phyloP scores from a whole-genome alignment of 2,329 filamentous ascomycete genomes.

The Diaporthe citri region DNA sequence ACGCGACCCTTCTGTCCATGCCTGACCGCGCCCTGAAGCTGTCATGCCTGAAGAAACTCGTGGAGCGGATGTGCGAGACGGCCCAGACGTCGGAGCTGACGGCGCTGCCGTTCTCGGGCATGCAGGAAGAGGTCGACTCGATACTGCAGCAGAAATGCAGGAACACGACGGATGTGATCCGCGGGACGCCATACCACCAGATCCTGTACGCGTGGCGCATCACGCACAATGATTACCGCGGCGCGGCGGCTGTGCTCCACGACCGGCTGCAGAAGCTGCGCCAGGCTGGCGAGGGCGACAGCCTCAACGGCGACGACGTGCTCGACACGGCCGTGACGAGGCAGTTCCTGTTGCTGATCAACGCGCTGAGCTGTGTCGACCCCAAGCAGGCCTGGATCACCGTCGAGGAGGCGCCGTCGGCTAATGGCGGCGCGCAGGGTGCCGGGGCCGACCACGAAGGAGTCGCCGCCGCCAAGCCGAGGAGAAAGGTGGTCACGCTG shows the following conservation, averaged over 20 bases:
- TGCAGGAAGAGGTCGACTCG: slow-evolving; percentile 83
- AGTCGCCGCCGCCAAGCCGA: slow-evolving; percentile 49
- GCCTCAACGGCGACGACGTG: slow-evolving; percentile 65
- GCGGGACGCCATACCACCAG: slow-evolving; percentile 82
- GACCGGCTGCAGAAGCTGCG: slow-evolving; percentile 74
- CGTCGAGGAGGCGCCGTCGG: slow-evolving; percentile 57
- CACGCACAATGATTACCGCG: slow-evolving; percentile 86
- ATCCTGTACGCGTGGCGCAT: slow-evolving; percentile 94
- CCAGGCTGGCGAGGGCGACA: slow-evolving; percentile 69
- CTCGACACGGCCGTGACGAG: slow-evolving; percentile 76
- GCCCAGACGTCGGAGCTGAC: slow-evolving; percentile 77
- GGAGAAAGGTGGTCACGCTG: slow-evolving; percentile 85
- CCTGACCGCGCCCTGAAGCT: slow-evolving; percentile 78
- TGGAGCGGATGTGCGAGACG: slow-evolving; percentile 77
- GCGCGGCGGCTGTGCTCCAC: slow-evolving; percentile 73
- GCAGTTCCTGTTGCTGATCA: slow-evolving; percentile 92
- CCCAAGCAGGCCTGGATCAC: slow-evolving; percentile 86
- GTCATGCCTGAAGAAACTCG: slow-evolving; percentile 77
- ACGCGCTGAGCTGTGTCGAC: slow-evolving; percentile 88
- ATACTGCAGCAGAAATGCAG: slow-evolving; percentile 80
- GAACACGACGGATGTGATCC: slow-evolving; percentile 73
- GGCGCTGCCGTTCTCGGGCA: slow-evolving; percentile 80
- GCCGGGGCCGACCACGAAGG: slow-evolving; percentile 24
- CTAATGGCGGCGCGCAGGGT: slow-evolving; percentile 35
- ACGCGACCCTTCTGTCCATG: slow-evolving; percentile 81